Evolutionary conservation across 2,329 filamentous ascomycete genomes (phyloP), one percentile per base, ranked within the genome.

Genomic region (Thielaviopsis ethacetica): DNA sequence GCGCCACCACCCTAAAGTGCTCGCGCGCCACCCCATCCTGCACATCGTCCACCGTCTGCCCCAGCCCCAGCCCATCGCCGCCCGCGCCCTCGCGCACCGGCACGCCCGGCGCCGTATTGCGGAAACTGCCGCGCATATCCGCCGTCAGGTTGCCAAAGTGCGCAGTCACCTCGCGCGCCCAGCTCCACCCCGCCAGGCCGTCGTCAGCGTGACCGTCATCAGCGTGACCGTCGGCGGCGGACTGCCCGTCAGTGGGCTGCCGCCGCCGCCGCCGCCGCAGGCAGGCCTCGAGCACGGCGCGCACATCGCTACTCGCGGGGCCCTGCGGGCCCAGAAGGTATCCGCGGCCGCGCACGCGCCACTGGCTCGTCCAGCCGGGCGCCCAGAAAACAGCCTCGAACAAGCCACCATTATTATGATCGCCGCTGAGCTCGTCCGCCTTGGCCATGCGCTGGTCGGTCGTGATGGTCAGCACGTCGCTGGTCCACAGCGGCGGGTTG

Each of bases 71-170:
- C 0, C 72, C 71, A 12, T 70, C 67, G 13, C 73, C 64, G 5
- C 60, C 68, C 75, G 67, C 30, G 49, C 59, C 53, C 5, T 54
- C 47, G 63, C 77, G 69, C 65, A 85, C 68, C 54, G 82, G 76
- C 62, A 75, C 74, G 0, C 87, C 87, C 0, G 86, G 85, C 5
- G 79, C 75, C 67, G 93, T 79, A 68, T 86, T 82, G 70, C 82
- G 84, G 69, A 90, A 91, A 9, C 80, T 78, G 10, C 85, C 86
- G 68, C 91, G 79, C 83, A 95, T 89, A 0, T 76, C 73, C 6
- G 91, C 91, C 64, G 81, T 85, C 65, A 93, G 72, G 69, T 96
- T 96, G 21, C 89, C 91, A 78, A 96, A 97, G 69, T 93, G 88
- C 54, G 81, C 87, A 56, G 87, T 90, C 44, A 96, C 70, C 71